phyloP scores from a whole-genome alignment of 352 stramenopile genomes.

The Blastocystis sp. region DNA sequence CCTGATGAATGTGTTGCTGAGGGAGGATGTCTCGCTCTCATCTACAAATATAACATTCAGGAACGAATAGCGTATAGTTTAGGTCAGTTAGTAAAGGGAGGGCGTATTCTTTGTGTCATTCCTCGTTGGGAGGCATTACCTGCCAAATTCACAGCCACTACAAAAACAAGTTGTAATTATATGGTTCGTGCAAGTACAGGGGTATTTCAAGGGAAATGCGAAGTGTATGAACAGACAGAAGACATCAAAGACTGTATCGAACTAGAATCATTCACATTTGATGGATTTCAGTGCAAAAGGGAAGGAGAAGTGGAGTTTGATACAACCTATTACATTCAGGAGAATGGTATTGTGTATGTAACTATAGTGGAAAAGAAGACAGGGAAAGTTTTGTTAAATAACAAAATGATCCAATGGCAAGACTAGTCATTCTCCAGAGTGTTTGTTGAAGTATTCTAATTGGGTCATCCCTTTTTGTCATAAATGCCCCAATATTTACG shows the following conservation, averaged over 20 bases:
- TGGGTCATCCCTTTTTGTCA: neutral
- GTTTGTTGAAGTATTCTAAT: neutral
- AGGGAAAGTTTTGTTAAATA: neutral
- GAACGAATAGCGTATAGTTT: constrained; percentile 11
- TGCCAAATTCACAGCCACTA: neutral
- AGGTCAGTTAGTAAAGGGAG: neutral
- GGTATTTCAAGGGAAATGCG: neutral
- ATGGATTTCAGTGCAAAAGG: neutral
- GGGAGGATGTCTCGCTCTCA: constrained; percentile 76
- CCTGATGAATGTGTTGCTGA: constrained; percentile 78
- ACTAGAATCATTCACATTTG: neutral
- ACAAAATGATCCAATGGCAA: constrained; percentile 11
- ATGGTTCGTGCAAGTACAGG: neutral
- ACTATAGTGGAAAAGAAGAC: neutral
- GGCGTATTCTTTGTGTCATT: neutral
- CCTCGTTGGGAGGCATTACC: neutral
- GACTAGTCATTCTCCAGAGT: neutral
- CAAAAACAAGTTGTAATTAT: neutral
- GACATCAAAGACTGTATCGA: neutral
- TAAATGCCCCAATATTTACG: neutral
- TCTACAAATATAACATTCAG: neutral
- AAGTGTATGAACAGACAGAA: neutral
- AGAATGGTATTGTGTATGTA: constrained; percentile 28
- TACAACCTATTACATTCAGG: neutral
- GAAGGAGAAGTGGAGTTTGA: neutral